Base-by-base conservation (phyloP, 1,284 basidiomycete species). In the Irpex sp. region DNA sequence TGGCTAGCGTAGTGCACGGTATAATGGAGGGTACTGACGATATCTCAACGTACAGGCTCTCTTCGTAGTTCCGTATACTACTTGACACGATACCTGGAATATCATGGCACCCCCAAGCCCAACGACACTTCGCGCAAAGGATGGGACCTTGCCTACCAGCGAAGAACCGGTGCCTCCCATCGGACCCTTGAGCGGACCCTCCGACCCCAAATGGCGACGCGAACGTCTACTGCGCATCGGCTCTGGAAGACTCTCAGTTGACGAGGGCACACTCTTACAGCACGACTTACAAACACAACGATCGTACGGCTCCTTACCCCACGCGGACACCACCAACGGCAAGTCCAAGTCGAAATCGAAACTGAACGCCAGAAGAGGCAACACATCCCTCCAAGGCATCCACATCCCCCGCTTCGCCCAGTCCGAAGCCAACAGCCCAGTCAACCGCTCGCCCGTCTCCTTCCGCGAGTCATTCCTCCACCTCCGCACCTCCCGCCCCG, bases 201-300 rank as follows among this genome's bases (percentile, higher is more conserved):
- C 75, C 5, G 67, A 68, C 53, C 82, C 80, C 2, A 75, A 75
- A 21, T 82, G 80, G 80, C 77, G 84, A 56, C 78, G 83, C 10
- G 74, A 82, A 67, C 76, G 83, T 39, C 73, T 86, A n/a, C 73
- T 82, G 16, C 75, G 77, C 37, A 80, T 85, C 18, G 82, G 82
- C 23, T 60, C 57, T 57, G 56, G 70, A 62, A 42, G 61, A 64
- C 5, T 62, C 55, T 58, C 33, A 21, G 49, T 63, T 62, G 58
- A 59, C 48, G 69, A 73, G 61, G 64, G 68, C 21, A 71, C 75
- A 2, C 63, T 73, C 48, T 66, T 75, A 6, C 67, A 64, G n/a
- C 62, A 66, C 16, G 63, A 68, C 60, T 47, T 66, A 28, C 66
- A 33, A 48, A 58, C 66, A 19, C 42, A 64, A 12, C 54, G 63